Base-by-base conservation (phyloP, 495 filamentous ascomycete genomes). In the Hypoxylon subgilvum region DNA sequence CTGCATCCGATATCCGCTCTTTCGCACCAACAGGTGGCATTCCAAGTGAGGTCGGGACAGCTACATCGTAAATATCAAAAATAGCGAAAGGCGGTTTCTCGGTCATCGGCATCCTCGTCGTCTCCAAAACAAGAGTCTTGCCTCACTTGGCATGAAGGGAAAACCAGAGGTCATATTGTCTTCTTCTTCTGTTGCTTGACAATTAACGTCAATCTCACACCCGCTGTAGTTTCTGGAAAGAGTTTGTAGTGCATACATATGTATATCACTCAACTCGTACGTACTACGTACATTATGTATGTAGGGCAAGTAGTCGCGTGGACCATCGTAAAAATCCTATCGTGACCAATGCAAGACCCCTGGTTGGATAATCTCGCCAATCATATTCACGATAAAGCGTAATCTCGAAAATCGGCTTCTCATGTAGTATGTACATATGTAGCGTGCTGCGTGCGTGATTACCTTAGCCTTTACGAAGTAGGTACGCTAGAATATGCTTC, bases 371-470 rank as follows among this genome's bases (percentile, higher is more conserved):
- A 50, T 40, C 45, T 50, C 49, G 53, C 67, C 60, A 69, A 69
- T 69, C 64, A 69, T 6, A 36, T 57, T 19, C 14, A 38, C 53
- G 44, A 16, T 9, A 58, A 53, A 61, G 34, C 45, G 50, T 43
- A 62, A 67, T 53, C 58, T 62, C 56, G 28, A 55, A 19, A 51
- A 65, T 54, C 55, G 67, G 67, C 64, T 65, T 65, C 65, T n/a
- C n/a, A n/a, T n/a, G n/a, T n/a, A n/a, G n/a, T n/a, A n/a, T n/a
- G n/a, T n/a, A n/a, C n/a, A n/a, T n/a, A n/a, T n/a, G n/a, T n/a
- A n/a, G n/a, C 64, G 64, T 41, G 46, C 44, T 46, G 51, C 36
- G 64, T 67, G 45, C 52, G 64, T 67, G 64, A 67, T 69, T 65
- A 43, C n/a, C n/a, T n/a, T n/a, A n/a, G n/a, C n/a, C n/a, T n/a